Conservation (phyloP, 352 stramenopile genomes). For the Pythium sp. region DNA sequence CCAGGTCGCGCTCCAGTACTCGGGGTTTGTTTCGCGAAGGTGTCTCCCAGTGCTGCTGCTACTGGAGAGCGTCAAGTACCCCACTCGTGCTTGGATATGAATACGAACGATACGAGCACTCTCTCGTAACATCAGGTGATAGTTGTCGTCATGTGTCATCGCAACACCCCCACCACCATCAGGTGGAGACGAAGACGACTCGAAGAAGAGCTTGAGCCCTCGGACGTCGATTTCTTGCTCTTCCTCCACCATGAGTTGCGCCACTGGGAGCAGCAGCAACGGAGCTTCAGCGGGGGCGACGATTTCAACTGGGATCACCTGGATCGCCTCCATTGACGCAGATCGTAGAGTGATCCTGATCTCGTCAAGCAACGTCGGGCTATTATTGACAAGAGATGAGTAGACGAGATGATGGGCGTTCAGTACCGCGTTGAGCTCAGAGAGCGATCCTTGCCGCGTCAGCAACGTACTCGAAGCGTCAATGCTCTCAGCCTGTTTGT, state of each 20-base stretch:
- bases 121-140: not conserved
- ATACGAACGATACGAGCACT: conserved; percentile 8
- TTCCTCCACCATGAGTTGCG: conserved; percentile 4
- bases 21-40: not conserved
- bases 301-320: conserved; percentile 15
- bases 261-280: conserved; percentile 8
- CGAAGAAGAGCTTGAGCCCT: conserved; percentile 12
- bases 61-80: conserved; percentile 11
- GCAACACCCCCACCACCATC: not conserved
- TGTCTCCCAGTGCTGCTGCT: not conserved
- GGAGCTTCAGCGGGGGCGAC: not conserved
- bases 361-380: not conserved
- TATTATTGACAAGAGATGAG: not conserved
- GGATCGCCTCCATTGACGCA: not conserved
- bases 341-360: conserved; percentile 12
- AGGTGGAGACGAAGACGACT: not conserved
- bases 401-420: conserved; percentile 12
- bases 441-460: conserved; percentile 7
- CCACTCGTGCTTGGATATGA: not conserved
- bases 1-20: conserved; percentile 1
- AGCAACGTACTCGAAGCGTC: not conserved
- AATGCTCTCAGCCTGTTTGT: not conserved
- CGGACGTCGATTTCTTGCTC: conserved; percentile 10
- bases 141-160: not conserved
- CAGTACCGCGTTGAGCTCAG: conserved; percentile 17